Evolutionary conservation across 768 basidiomycete species (phyloP), one percentile per base, ranked within the genome.

Genomic region (Hortiboletus campestris): DNA sequence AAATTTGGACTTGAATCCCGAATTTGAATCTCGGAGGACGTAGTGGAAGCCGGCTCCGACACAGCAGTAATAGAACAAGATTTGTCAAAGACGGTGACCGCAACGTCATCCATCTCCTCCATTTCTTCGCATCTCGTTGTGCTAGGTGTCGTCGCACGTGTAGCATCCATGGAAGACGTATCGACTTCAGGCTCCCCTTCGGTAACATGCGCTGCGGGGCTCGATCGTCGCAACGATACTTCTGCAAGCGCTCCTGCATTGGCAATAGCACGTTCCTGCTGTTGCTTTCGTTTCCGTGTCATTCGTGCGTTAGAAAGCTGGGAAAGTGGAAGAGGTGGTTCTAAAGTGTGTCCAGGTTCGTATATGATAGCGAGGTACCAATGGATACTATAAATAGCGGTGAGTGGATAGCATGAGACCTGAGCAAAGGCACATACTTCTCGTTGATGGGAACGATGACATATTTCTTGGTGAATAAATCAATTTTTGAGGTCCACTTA

Each of bases 351-450:
- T 50, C 83, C 84, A 1, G 97, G 96, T 56, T 88, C 85, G 69
- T 84, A 88, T 61, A 99, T 96, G 58, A 98, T 85, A 16, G 92
- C 95, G 39, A 98, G 82, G 71, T 97, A 98, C 97, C 97, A 98
- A 73, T 99, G 97, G 42, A 92, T 72, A 63, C 96, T 98, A 60
- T 10, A 32, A 29, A 29, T 19, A 51, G 29, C 6, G 5, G 25
- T 72, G 35, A 63, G 50, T 36, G 34, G 43, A 35, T 32, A 29
- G 13, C 35, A 19, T 35, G 7, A 2, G 49, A 22, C 34, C 42
- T 13, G 11, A 41, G 22, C n/a, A 22, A 16, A 43, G 32, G 9
- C 9, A 68, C 84, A 54, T 68, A 97, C 96, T 95, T 78, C 71
- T 98, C 97, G 63, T 99, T 98, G 72, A 99, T 97, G 2, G 97